Percentiles rank a stretch among this genome's conserved stretches.
Evolutionary conservation across 2,329 filamentous ascomycete species (phyloP).

Genomic region (Geosmithia morbida): DNA sequence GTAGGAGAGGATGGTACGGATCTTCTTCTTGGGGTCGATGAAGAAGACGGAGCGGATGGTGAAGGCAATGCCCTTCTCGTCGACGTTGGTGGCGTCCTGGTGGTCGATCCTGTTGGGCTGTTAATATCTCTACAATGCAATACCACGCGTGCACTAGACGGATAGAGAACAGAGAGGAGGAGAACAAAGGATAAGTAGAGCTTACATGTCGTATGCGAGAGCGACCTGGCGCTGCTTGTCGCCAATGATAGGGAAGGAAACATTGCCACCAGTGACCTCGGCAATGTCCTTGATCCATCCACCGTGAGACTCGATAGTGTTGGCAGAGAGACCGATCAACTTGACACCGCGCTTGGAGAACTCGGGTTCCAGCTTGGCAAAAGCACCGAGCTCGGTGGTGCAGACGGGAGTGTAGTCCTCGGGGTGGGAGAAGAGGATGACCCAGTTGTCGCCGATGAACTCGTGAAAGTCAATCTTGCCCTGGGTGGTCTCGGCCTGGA

Average conservation of each 20-base stretch:
- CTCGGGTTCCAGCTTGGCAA: constrained; percentile 77
- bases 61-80: constrained; percentile 73
- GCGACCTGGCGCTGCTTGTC: constrained; percentile 67
- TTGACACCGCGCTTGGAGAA: constrained; percentile 80
- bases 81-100: constrained; percentile 70
- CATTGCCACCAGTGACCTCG: constrained; percentile 57
- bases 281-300: constrained; percentile 85
- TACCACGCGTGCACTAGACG: no score
- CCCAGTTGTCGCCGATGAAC: constrained; percentile 67
- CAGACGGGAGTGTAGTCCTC: constrained; percentile 91
- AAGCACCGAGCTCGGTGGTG: constrained; percentile 88
- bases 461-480: constrained; percentile 73
- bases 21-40: constrained; percentile 88
- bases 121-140: constrained; percentile 4
- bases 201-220: constrained; percentile 64
- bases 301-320: constrained; percentile 70
- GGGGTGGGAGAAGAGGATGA: constrained; percentile 73
- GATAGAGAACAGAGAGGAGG: not conserved
- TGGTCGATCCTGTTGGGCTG: constrained; percentile 47
- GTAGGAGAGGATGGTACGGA: constrained; percentile 85
- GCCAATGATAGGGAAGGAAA: constrained; percentile 68
- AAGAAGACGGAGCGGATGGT: constrained; percentile 92
- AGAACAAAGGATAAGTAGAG: constrained; percentile 1
- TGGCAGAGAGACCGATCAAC: constrained; percentile 82
- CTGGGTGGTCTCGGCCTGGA: constrained; percentile 66